phyloP scores from a whole-genome alignment of 2,329 filamentous ascomycete species.

The Pseudocercospora crystallina region DNA sequence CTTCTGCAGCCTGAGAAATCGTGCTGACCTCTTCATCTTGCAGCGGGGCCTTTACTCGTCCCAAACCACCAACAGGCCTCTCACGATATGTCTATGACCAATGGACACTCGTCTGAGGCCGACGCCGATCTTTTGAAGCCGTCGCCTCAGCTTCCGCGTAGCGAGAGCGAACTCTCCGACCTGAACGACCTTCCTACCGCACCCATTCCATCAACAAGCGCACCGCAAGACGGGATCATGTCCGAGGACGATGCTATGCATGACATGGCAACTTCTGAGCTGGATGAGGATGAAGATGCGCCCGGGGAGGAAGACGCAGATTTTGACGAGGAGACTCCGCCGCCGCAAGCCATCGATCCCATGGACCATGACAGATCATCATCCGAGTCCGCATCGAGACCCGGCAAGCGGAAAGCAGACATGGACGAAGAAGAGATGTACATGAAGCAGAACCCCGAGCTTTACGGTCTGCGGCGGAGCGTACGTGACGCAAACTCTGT shows the following conservation, averaged over 20 bases:
- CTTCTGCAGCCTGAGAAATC: conserved; percentile 28
- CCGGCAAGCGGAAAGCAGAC: conserved; percentile 66
- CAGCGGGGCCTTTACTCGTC: conserved; percentile 64
- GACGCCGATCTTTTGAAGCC: conserved; percentile 48
- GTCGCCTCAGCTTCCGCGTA: conserved; percentile 54
- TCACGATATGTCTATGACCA: conserved; percentile 58
- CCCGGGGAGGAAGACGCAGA: conserved; percentile 61
- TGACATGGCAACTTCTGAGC: conserved; percentile 46
- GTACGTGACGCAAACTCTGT: conserved; percentile 54
- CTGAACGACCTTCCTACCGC: conserved; percentile 56
- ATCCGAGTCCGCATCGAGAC: conserved; percentile 69
- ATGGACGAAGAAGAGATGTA: conserved; percentile 69
- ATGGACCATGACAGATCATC: conserved; percentile 63
- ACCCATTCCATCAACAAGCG: conserved; percentile 40
- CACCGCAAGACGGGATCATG: conserved; percentile 40
- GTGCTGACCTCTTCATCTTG: conserved; percentile 43
- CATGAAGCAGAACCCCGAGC: conserved; percentile 86
- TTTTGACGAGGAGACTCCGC: conserved; percentile 67
- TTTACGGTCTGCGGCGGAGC: conserved; percentile 92
- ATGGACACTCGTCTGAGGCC: conserved; percentile 63
- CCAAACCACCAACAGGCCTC: conserved; percentile 56
- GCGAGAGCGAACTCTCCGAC: conserved; percentile 77
- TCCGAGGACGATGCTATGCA: conserved; percentile 46
- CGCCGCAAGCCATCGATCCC: conserved; percentile 41
- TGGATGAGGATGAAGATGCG: conserved; percentile 51